phyloP scores from a whole-genome alignment of 495 filamentous ascomycete genomes.

The Lasiosphaeris hirsuta region DNA sequence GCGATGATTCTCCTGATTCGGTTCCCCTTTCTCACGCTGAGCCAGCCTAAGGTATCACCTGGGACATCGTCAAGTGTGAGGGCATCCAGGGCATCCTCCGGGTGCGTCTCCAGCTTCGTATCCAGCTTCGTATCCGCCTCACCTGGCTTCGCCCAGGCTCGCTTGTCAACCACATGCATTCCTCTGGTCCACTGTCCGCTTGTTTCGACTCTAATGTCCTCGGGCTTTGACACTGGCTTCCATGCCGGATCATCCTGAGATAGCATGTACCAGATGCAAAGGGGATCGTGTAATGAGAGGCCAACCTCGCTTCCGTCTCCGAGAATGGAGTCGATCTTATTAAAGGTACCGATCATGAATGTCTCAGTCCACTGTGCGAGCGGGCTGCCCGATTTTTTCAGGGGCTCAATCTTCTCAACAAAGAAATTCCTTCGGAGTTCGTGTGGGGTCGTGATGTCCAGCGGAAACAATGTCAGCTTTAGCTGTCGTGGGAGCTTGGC shows the following conservation, averaged over 20 bases:
- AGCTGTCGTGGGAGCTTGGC: slow-evolving; percentile 59
- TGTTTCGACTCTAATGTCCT: slow-evolving; percentile 85
- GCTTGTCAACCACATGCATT: slow-evolving; percentile 79
- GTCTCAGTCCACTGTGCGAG: slow-evolving; percentile 77
- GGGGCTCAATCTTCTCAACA: slow-evolving; percentile 47
- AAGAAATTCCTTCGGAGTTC: slow-evolving; percentile 60
- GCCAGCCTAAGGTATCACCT: slow-evolving; percentile 70
- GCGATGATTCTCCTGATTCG: slow-evolving; percentile 66
- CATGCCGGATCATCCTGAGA: slow-evolving; percentile 51
- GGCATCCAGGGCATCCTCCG: slow-evolving; percentile 30
- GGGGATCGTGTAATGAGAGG: slow-evolving; percentile 81
- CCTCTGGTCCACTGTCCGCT: slow-evolving; percentile 91
- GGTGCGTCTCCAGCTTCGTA: slow-evolving; percentile 42
- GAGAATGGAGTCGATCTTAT: slow-evolving; percentile 63
- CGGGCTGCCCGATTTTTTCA: slow-evolving; percentile 59
- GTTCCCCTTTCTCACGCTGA: slow-evolving; percentile 68
- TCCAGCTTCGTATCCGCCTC: slow-evolving; percentile 44
- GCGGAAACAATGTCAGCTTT: slow-evolving; percentile 75
- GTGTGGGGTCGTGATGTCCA: slow-evolving; percentile 84
- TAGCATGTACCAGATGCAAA: slow-evolving; percentile 84
- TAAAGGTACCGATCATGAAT: slow-evolving; percentile 74
- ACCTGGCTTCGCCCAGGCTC: slow-evolving; percentile 56
- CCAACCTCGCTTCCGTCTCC: slow-evolving; percentile 52
- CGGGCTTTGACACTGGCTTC: slow-evolving; percentile 43
- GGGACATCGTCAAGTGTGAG: slow-evolving; percentile 35